Conservation (phyloP, 2,329 filamentous ascomycete genomes). For the Cladobotryum protrusum region DNA sequence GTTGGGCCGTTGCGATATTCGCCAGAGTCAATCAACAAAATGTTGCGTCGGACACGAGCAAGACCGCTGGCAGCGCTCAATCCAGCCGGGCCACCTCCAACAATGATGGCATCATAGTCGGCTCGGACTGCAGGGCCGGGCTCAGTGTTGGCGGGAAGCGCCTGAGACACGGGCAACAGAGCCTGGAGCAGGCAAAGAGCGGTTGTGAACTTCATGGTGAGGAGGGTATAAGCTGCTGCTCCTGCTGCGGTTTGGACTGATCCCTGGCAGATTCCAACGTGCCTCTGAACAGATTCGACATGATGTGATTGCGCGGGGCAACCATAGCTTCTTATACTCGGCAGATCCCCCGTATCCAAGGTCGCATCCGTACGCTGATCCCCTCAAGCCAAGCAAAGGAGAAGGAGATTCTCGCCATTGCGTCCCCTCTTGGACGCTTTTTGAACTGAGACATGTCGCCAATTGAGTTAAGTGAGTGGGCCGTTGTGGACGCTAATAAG, state of each 20-base stretch:
- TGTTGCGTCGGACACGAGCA: slow-evolving; percentile 50
- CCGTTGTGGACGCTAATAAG: too few relatives aligned
- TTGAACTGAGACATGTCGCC: too few relatives aligned
- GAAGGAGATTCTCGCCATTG: too few relatives aligned
- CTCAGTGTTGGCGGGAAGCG: neutral
- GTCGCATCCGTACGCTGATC: too few relatives aligned
- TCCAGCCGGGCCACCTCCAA: slow-evolving; percentile 53
- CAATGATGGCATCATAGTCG: slow-evolving; percentile 48
- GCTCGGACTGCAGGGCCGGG: neutral
- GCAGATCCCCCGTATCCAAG: too few relatives aligned
- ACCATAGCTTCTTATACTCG: neutral
- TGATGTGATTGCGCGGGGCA: neutral
- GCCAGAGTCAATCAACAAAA: slow-evolving; percentile 52
- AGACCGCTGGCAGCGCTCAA: slow-evolving; percentile 49
- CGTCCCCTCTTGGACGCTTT: too few relatives aligned
- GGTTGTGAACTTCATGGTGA: slow-evolving; percentile 4
- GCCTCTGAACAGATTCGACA: neutral
- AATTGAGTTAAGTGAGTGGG: too few relatives aligned
- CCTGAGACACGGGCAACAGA: neutral
- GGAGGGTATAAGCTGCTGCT: neutral
- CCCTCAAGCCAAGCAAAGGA: too few relatives aligned
- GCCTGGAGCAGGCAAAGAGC: neutral
- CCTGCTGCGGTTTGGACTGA: neutral
- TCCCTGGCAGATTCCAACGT: neutral
- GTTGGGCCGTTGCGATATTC: slow-evolving; percentile 52